Base-by-base conservation (phyloP, 1,284 basidiomycete species). In the Anthracocystis walkeri region DNA sequence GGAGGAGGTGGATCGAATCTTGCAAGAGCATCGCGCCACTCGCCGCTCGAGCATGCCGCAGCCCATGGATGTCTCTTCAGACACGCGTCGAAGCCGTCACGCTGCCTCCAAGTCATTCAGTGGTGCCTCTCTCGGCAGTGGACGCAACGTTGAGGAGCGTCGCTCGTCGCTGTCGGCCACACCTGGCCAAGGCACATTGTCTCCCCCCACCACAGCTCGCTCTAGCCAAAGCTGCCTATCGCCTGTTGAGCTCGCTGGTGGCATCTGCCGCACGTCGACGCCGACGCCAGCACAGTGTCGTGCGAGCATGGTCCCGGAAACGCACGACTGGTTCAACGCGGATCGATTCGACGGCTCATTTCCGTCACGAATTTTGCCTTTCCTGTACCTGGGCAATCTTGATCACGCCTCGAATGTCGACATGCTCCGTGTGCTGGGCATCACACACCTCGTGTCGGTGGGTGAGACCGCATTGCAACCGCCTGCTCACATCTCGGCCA, bases 381-480 rank as follows among this genome's bases (percentile, higher is more conserved):
- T 94, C 87, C 88, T 99, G 81, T 99, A 98, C 87, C 90, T 99
- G 50, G 95, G 96, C 58, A 97, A 97, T 86, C 85, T 84, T 81
- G 93, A 93, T 81, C 96, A 98, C 78, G 96, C 96, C 0, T 89
- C 92, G 49, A 99, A 99, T 84, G 94, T 91, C 46, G 92, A 93
- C 80, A 97, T 99, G 94, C 90, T 98, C 4, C 92, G 94, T 78
- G 92, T 93, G 3, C 89, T 99, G n/a, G 94, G 94, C 46, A 97
- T 99, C 81, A 96, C 94, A 1, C 95, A 98, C 82, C 95, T 99
- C 73, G 95, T 99, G 35, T 95, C 93, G 4, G 94, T 98, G 4
- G 96, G 96, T 56, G 96, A 98, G 87, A 93, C 92, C 70, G 94
- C 93, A 11, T 89, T 95, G 21, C 87, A 75, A 67, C 71, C 81